Percentiles rank a stretch among this genome's conserved stretches.
Evolutionary conservation across 2,329 filamentous ascomycete genomes (phyloP).

Genomic region (Colletotrichum sp.): DNA sequence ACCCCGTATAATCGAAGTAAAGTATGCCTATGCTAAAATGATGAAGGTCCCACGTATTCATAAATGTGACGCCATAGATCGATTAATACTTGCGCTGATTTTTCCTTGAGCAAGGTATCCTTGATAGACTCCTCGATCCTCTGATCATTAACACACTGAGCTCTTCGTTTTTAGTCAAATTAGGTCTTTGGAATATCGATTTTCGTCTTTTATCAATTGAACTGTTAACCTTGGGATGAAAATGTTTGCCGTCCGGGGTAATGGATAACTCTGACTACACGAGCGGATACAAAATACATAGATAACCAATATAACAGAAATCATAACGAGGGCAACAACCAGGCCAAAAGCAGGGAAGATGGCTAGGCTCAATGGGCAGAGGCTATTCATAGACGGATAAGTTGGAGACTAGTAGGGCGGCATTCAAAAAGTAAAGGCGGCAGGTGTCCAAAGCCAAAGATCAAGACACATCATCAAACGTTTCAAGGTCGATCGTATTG

Average conservation of each 20-base stretch:
- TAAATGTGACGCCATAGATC: background rate
- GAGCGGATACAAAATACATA: background rate
- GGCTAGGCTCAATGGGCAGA: background rate
- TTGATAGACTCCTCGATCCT: background rate
- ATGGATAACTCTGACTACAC: background rate
- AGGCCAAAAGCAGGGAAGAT: background rate
- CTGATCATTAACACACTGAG: background rate
- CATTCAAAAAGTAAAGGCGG: background rate
- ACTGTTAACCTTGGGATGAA: background rate
- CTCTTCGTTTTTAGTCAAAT: background rate
- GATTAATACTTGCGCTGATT: background rate
- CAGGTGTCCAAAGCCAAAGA: background rate
- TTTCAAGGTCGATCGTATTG: background rate
- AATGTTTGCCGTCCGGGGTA: background rate
- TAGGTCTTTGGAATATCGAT: background rate
- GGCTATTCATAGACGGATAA: background rate
- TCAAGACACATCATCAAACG: background rate
- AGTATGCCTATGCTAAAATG: background rate
- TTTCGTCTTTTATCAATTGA: background rate
- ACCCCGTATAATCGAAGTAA: background rate
- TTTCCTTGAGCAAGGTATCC: background rate
- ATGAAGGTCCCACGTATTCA: background rate
- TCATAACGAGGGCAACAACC: background rate
- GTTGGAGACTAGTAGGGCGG: background rate
- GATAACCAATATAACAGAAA: background rate